Evolutionary conservation across 768 basidiomycete species (phyloP).

Genomic region (Trametes sanguinea): DNA sequence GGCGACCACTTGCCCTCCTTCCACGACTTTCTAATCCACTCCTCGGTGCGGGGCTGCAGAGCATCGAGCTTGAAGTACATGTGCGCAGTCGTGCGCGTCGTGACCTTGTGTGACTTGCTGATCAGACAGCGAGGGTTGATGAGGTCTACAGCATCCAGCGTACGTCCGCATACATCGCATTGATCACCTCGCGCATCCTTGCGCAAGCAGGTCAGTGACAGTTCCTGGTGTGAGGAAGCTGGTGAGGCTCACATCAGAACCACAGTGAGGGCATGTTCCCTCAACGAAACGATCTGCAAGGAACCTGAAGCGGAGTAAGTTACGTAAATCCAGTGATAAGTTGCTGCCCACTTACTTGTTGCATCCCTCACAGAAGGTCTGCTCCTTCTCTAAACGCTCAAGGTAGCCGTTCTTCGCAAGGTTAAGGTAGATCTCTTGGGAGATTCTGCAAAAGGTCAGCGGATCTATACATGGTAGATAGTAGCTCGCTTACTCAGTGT

Average conservation of each 20-base stretch:
- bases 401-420: constrained; percentile 77
- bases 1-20: constrained; percentile 88
- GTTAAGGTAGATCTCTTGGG: constrained; percentile 86
- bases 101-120: constrained; percentile 75
- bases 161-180: constrained; percentile 91
- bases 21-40: constrained; percentile 83
- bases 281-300: constrained; percentile 97
- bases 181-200: constrained; percentile 98
- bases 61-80: constrained; percentile 89
- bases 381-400: constrained; percentile 83
- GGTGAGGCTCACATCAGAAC: constrained; percentile 61
- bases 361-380: constrained; percentile 94
- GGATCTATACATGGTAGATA: not conserved
- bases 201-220: not conserved
- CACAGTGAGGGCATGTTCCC: constrained; percentile 95
- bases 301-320: constrained; percentile 54
- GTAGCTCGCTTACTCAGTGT: constrained; percentile 69
- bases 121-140: constrained; percentile 94
- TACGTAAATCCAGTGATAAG: not conserved
- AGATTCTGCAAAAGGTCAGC: constrained; percentile 56
- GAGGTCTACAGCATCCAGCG: constrained; percentile 90
- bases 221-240: not conserved
- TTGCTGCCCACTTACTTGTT: constrained; percentile 55
- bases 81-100: constrained; percentile 78
- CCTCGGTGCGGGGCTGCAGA: constrained; percentile 80